phyloP scores from a whole-genome alignment of 2,329 filamentous ascomycete genomes.

The Neonectria sp. region DNA sequence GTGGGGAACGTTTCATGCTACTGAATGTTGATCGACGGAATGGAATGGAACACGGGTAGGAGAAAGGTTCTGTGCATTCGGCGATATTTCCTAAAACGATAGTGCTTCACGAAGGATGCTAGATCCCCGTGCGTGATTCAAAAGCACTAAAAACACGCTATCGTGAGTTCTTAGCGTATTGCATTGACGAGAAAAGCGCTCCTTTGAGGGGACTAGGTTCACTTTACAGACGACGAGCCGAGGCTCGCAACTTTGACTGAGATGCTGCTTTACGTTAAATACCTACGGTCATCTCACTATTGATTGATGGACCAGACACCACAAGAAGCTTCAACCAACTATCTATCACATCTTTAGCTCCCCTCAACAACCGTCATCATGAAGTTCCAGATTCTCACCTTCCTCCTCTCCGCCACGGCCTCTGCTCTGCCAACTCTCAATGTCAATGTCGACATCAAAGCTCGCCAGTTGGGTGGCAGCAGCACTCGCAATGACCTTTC shows the following conservation, averaged over 20 bases:
- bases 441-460: not conserved
- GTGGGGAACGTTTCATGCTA: too few relatives aligned
- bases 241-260: not conserved
- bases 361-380: constrained; percentile 1
- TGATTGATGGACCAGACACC: not conserved
- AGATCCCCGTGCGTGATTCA: not conserved
- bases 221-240: not conserved
- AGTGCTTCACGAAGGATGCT: not conserved
- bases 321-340: not conserved
- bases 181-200: not conserved
- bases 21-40: too few relatives aligned
- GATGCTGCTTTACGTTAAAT: not conserved
- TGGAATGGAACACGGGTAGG: too few relatives aligned
- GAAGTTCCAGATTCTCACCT: constrained; percentile 8
- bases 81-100: constrained; percentile 9
- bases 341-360: not conserved
- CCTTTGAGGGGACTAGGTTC: not conserved
- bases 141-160: not conserved
- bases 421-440: constrained; percentile 1
- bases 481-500: constrained; percentile 46
- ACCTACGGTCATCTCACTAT: not conserved
- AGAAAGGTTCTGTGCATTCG: not conserved
- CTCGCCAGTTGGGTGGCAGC: constrained; percentile 8
- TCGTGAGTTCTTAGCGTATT: not conserved
- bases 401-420: constrained; percentile 6